Evolutionary conservation across 768 basidiomycete species (phyloP), one percentile per base, ranked within the genome.

Genomic region (Pisolithus albus): DNA sequence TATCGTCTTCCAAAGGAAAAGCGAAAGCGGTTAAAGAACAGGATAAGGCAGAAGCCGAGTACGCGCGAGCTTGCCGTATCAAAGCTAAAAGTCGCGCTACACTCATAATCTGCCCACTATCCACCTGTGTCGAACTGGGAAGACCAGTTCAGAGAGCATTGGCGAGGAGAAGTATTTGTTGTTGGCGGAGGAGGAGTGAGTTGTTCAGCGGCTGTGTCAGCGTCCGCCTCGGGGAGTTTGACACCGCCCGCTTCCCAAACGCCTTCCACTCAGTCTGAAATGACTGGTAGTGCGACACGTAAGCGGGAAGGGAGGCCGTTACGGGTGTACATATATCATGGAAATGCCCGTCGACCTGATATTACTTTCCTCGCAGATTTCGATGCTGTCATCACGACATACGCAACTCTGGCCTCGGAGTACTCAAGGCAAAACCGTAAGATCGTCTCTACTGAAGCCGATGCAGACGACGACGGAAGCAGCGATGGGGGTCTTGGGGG

Each of bases 51-150:
- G 87, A 89, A 53, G 80, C 84, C 13, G 82, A 82, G 46, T 84
- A 84, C 59, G 71, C 74, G 4, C 77, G 92, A 47, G 78, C 78
- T 15, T 84, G 82, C 57, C 81, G 87, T 32, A 84, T 95, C 61
- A 93, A 91, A 68, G 73, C 77, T 34, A 86, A 83, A 58, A 90
- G 87, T 60, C 82, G 92, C 32, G 96, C 88, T 18, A 97, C 96
- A 6, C 72, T 99, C n/a, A 91, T 99, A 60, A 80, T 99, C 26
- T 98, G 96, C 61, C 96, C 96, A 7, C 76, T 99, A 36, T 93
- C 92, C 10, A 99, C 96, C 5, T n/a, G 92, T 99, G 2, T 83
- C 90, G 45, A 98, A 98, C 63, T 99, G 96, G 96, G 96, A 99
- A 71, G 92, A 95, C 51, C 96, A 99, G 68, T 92, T 99, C 62